Evolutionary conservation across 345 rosid species (phyloP).

Genomic region (Passiflora organensis): DNA sequence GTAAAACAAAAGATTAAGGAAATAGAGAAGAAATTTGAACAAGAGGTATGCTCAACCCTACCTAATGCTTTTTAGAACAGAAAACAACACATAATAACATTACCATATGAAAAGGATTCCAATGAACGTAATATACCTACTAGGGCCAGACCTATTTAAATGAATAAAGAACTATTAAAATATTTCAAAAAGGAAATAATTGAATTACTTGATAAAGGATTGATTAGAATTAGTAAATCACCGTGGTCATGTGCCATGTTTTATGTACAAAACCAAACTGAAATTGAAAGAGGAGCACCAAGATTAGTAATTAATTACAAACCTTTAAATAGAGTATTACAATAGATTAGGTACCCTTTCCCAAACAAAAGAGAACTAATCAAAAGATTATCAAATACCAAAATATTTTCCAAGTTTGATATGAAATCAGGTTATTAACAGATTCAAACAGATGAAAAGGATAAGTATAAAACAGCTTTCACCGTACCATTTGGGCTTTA

Average conservation of each 20-base stretch:
- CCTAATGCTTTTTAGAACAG: background rate
- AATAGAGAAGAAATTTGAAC: background rate
- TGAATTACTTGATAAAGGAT: too few relatives aligned
- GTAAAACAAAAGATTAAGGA: background rate
- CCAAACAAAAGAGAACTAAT: background rate
- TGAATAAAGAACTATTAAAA: too few relatives aligned
- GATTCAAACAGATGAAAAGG: background rate
- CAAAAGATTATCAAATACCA: background rate
- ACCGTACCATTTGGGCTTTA: too few relatives aligned
- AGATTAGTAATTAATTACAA: slow-evolving; percentile 4
- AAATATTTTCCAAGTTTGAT: too few relatives aligned
- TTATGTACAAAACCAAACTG: background rate
- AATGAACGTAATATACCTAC: background rate
- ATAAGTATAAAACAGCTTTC: background rate
- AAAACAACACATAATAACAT: background rate
- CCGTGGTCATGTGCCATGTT: background rate
- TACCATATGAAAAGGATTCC: background rate
- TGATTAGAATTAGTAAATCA: background rate
- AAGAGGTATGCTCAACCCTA: background rate
- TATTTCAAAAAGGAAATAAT: too few relatives aligned
- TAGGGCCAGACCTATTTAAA: background rate
- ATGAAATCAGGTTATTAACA: background rate
- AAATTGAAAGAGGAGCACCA: background rate
- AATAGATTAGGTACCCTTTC: slow-evolving; percentile 2
- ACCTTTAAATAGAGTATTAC: background rate